Evolutionary conservation across 441 rosid species (phyloP).

Genomic region (Jatropha podagrica): DNA sequence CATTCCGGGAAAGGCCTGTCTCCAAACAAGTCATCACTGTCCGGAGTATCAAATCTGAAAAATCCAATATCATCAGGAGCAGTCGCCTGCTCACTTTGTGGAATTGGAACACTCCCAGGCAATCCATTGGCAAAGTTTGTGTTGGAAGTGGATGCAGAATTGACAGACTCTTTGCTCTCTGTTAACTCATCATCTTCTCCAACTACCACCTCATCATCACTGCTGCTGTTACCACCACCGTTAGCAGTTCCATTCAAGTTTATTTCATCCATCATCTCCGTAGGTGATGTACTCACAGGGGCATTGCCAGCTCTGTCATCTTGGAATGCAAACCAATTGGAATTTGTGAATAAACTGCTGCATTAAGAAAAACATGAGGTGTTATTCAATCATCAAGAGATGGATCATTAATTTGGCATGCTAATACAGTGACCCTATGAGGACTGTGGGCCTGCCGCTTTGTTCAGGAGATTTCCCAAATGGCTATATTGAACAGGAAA

Average conservation of each 20-base stretch:
- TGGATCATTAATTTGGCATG: neutral
- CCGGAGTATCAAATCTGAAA: constrained; percentile 59
- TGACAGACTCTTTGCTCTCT: constrained; percentile 51
- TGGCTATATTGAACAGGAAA: neutral
- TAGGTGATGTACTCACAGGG: constrained; percentile 47
- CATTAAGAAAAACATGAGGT: constrained; percentile 24
- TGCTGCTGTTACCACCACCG: constrained; percentile 65
- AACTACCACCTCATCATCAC: constrained; percentile 94
- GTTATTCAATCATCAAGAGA: neutral
- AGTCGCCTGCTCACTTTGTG: constrained; percentile 28
- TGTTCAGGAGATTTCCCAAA: neutral
- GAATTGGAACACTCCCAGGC: constrained; percentile 27
- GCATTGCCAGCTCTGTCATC: constrained; percentile 62
- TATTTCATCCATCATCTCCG: constrained; percentile 64
- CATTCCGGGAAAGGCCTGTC: constrained; percentile 74
- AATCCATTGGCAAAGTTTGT: constrained; percentile 36
- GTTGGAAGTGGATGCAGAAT: constrained; percentile 59
- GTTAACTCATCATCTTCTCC: constrained; percentile 83
- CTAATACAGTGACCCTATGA: neutral
- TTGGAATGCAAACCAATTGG: constrained; percentile 98
- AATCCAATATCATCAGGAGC: constrained; percentile 42
- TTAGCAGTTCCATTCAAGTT: constrained; percentile 61
- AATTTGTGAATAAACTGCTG: constrained; percentile 87
- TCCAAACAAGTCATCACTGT: constrained; percentile 50
- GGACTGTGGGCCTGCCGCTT: no score